phyloP scores from a whole-genome alignment of 352 stramenopile genomes.

The Phytophthora crassamura region DNA sequence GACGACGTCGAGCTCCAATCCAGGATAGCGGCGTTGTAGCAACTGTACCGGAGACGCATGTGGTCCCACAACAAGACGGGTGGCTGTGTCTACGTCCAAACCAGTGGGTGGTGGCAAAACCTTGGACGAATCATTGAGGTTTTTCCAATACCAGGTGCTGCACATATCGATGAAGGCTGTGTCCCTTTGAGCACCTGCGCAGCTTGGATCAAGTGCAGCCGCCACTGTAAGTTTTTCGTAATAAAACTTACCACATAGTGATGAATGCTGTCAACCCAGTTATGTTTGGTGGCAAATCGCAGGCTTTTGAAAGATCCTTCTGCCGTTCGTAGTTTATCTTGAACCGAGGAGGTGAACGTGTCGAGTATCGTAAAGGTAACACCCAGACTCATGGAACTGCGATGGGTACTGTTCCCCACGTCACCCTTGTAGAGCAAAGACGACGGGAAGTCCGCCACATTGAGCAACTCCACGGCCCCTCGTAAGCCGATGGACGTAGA shows the following conservation, averaged over 20 bases:
- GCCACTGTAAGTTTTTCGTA: slow-evolving; percentile 7
- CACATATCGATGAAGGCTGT: no score
- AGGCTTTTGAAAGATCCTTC: slow-evolving; percentile 5
- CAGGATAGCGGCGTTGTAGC: slow-evolving; percentile 30
- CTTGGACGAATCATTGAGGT: no score
- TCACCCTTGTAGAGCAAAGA: slow-evolving; percentile 34
- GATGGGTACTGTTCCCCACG: slow-evolving; percentile 3
- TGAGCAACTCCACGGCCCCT: slow-evolving; percentile 29
- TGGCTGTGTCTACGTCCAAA: no score
- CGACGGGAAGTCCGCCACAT: slow-evolving; percentile 27
- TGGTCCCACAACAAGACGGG: no score
- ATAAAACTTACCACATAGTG: slow-evolving; percentile 30
- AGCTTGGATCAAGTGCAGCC: no score
- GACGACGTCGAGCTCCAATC: slow-evolving; percentile 37
- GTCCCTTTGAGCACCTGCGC: no score
- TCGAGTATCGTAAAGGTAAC: slow-evolving; percentile 51
- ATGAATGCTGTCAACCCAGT: slow-evolving; percentile 48
- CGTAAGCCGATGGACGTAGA: slow-evolving; percentile 43
- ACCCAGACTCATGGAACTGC: slow-evolving; percentile 16
- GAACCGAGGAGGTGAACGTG: slow-evolving; percentile 21
- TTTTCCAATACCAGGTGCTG: no score
- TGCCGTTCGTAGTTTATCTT: slow-evolving; percentile 7
- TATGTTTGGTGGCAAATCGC: slow-evolving; percentile 36
- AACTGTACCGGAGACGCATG: slow-evolving; percentile 27
- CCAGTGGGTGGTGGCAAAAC: no score